Base-by-base conservation (phyloP, 2,329 filamentous ascomycete species). In the Colletotrichum sp. region DNA sequence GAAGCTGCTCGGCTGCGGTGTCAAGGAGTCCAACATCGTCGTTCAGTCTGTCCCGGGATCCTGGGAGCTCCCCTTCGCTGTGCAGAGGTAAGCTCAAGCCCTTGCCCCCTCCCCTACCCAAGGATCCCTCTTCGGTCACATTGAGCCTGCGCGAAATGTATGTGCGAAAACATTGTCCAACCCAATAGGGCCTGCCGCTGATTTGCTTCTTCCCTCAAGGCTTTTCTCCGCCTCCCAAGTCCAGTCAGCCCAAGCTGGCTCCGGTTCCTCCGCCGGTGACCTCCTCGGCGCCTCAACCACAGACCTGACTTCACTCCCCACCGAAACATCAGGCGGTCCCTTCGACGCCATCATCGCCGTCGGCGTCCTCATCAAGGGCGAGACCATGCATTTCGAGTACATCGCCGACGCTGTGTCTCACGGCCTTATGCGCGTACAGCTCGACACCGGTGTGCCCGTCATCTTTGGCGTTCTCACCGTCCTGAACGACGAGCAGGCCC, bases 371-470 rank as follows among this genome's bases (percentile, higher is more conserved):
- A 98, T 99, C 88, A 99, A 99, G 89, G 97, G 97, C 84, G 95
- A 98, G 87, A 99, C 97, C 8, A 98, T 98, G 96, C 97, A 99
- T 87, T 99, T 99, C 82, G 97, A 99, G 87, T 99, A 99, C 88
- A 99, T 99, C 81, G 91, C 96, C 57, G 97, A 99, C 79, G 92
- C 95, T 55, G 96, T 98, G 8, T 95, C 93, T 74, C 95, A 98
- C 77, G 97, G 95, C 8, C 90, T 99, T 77, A 99, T 99, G 97
- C 93, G 95, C 78, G 93, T 99, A 75, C 96, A 98, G 85, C 89
- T 99, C 71, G 96, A 99, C 84, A 93, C 92, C 12, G 95, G 95
- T 60, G 92, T 98, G 67, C 97, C 97, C 36, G 94, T 99, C 76
- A 92, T 99, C 75, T 98, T 99, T 85, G 96, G 97, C 16, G 89